These are phyloP conservation scores for Peronospora tabacina DNA, from an alignment of 352 stramenopile species.

Conservation along the genomic window DNA sequence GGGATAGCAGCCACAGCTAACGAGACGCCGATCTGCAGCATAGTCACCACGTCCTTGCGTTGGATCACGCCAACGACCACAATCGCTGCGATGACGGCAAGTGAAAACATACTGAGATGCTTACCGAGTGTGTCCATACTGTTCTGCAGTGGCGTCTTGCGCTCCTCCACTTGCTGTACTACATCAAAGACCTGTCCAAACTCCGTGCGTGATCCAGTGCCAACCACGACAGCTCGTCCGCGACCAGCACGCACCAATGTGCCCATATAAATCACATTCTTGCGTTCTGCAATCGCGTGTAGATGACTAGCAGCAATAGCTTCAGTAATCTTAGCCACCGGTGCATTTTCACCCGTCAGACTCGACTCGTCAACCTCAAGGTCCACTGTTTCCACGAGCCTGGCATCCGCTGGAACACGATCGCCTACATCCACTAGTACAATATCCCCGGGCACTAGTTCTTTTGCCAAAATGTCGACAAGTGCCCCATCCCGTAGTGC, in stretches of 20 bases:
- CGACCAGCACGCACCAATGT: constrained; percentile 91
- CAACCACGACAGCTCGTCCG: constrained; percentile 90
- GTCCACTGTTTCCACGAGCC: constrained; percentile 84
- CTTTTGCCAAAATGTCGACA: constrained; percentile 59
- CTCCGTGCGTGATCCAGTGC: constrained; percentile 91
- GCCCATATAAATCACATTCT: constrained; percentile 95
- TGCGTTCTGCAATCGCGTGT: constrained; percentile 67
- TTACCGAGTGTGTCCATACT: constrained; percentile 96
- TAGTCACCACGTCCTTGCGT: constrained; percentile 90
- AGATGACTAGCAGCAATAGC: constrained; percentile 57
- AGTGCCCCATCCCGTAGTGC: constrained; percentile 48
- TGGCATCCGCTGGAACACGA: constrained; percentile 88
- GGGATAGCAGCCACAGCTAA: constrained; percentile 70
- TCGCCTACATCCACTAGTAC: constrained; percentile 89
- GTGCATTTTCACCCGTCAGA: constrained; percentile 89
- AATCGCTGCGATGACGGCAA: constrained; percentile 91
- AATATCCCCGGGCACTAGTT: constrained; percentile 79
- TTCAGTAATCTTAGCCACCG: constrained; percentile 65
- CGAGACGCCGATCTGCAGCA: constrained; percentile 94
- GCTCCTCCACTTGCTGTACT: constrained; percentile 88
- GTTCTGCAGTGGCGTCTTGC: constrained; percentile 91
- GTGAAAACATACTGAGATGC: constrained; percentile 90
- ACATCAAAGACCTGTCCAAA: constrained; percentile 94
- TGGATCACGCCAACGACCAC: constrained; percentile 88
- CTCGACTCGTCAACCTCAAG: constrained; percentile 91